Evolutionary conservation across 495 filamentous ascomycete species (phyloP).

Genomic region (Podospora comata): DNA sequence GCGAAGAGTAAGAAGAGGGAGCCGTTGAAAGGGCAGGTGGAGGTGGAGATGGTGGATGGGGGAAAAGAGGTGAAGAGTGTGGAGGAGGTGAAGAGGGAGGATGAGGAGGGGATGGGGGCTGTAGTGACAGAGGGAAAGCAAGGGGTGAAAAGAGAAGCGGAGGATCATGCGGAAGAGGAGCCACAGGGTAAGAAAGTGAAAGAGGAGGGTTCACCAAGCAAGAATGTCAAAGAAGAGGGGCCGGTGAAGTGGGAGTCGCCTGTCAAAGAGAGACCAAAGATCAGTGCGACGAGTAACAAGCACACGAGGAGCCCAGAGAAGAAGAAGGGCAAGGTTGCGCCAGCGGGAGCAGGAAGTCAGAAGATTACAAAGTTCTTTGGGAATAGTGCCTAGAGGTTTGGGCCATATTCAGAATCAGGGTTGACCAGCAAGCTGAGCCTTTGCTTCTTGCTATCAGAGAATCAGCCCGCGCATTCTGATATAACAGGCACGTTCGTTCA

Average conservation of each 20-base stretch:
- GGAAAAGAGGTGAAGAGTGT: conserved; percentile 31
- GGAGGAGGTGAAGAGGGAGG: conserved; percentile 28
- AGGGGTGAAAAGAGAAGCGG: conserved; percentile 59
- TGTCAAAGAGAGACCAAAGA: conserved; percentile 40
- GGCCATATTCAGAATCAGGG: too few species aligned
- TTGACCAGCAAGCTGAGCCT: too few species aligned
- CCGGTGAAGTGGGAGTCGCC: conserved; percentile 46
- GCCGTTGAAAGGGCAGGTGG: conserved; percentile 39
- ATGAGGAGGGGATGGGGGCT: conserved; percentile 15
- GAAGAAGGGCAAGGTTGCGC: conserved; percentile 37
- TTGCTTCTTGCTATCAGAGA: too few species aligned
- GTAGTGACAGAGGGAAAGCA: conserved; percentile 1
- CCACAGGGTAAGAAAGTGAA: neutral
- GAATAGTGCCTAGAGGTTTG: conserved; percentile 42
- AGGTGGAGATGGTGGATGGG: conserved; percentile 19
- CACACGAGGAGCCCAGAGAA: conserved; percentile 33
- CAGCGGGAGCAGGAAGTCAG: conserved; percentile 56
- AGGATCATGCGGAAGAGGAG: neutral
- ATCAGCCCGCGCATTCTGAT: too few species aligned
- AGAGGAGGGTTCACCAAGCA: conserved; percentile 25
- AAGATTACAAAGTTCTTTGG: conserved; percentile 86
- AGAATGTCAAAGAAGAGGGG: neutral
- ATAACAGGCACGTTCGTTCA: too few species aligned
- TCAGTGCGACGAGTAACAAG: conserved; percentile 49
- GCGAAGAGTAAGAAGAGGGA: neutral